phyloP scores from a whole-genome alignment of 257 asterid species.

The Voacanga thouarsii region DNA sequence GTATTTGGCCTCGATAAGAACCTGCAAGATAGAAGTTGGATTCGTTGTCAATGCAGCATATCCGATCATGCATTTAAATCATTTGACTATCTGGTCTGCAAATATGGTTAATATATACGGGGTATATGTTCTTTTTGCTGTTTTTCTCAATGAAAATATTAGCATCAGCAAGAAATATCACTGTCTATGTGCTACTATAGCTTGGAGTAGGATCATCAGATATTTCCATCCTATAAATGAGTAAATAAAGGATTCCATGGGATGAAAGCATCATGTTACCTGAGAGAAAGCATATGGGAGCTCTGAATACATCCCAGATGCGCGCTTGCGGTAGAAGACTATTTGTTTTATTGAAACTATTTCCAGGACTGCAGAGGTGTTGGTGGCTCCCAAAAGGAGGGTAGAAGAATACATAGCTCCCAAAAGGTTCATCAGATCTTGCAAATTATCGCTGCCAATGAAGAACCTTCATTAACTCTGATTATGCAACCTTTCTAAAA shows the following conservation, averaged over 20 bases:
- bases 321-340: slow-evolving; percentile 35
- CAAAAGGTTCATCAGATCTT: slow-evolving; percentile 34
- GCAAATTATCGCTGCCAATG: slow-evolving; percentile 22
- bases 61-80: slow-evolving; percentile 18
- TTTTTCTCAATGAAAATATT: no score
- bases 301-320: slow-evolving; percentile 41
- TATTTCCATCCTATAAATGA: no score
- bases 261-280: slow-evolving; percentile 4
- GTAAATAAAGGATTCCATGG: no score
- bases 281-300: slow-evolving; percentile 35
- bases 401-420: slow-evolving; percentile 35
- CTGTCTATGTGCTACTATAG: no score
- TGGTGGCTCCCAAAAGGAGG: slow-evolving; percentile 29
- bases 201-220: no score
- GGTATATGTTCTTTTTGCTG: no score
- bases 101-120: no score
- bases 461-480: neutral
- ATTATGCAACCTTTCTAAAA: neutral
- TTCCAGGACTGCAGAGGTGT: slow-evolving; percentile 33
- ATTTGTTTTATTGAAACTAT: slow-evolving; percentile 35
- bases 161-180: no score
- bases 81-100: no score
- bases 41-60: neutral
- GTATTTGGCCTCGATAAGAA: slow-evolving; percentile 45
- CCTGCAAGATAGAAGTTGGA: slow-evolving; percentile 30